phyloP scores from a whole-genome alignment of 192 early-diverging fungal genomes.

The Globomyces pollinis-pini region DNA sequence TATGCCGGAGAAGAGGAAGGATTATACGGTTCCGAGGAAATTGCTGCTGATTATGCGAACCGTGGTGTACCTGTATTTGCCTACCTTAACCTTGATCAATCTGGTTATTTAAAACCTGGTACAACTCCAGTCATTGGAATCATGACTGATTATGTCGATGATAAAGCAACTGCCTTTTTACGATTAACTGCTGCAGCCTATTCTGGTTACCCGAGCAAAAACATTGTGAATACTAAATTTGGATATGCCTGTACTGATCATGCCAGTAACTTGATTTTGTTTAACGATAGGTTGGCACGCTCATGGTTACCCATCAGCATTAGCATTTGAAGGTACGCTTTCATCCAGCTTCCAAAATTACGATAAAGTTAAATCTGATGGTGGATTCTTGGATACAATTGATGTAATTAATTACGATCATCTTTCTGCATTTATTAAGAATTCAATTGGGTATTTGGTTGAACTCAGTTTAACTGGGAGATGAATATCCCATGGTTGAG shows the following conservation, averaged over 20 bases:
- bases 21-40: slow-evolving; percentile 65
- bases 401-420: slow-evolving; percentile 12
- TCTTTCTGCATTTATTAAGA: slow-evolving; percentile 15
- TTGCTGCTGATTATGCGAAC: slow-evolving; percentile 20
- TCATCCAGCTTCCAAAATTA: slow-evolving; percentile 1
- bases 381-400: slow-evolving; percentile 12
- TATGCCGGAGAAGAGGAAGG: slow-evolving; percentile 84
- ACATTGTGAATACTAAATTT: slow-evolving; percentile 63
- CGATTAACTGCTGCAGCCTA: slow-evolving; percentile 49
- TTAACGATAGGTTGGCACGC: slow-evolving; percentile 60
- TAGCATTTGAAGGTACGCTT: slow-evolving; percentile 53
- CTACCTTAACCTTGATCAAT: slow-evolving; percentile 48
- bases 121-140: slow-evolving; percentile 53
- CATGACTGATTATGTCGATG: slow-evolving; percentile 66
- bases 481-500: too few species aligned
- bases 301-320: slow-evolving; percentile 66
- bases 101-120: slow-evolving; percentile 27
- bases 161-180: slow-evolving; percentile 22
- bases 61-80: slow-evolving; percentile 5
- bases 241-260: slow-evolving; percentile 78
- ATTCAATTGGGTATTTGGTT: slow-evolving; percentile 17
- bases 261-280: slow-evolving; percentile 21
- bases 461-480: slow-evolving; percentile 13
- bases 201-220: slow-evolving; percentile 45
- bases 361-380: slow-evolving; percentile 19